A percentile compares a stretch with the other conserved stretches of the same genome.
These are phyloP conservation scores for Penicillium sp. DNA, from an alignment of 2,329 filamentous ascomycete species.

Conservation along the genomic window DNA sequence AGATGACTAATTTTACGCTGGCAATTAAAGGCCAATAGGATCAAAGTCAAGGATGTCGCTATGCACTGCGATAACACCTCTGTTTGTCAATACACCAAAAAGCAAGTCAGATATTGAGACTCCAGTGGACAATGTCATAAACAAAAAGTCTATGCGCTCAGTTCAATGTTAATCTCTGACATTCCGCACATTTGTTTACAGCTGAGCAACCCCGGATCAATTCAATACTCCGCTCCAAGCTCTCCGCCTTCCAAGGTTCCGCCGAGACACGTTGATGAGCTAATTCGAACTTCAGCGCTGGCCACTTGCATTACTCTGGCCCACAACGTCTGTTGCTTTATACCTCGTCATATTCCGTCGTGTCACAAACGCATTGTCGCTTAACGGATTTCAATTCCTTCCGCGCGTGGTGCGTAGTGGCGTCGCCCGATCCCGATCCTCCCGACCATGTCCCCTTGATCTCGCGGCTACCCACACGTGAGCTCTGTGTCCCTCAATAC, in stretches of 20 bases:
- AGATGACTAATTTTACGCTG: neutral
- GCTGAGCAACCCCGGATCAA: conserved; percentile 16
- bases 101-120: neutral
- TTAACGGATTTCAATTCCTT: conserved; percentile 6
- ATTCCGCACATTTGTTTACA: neutral
- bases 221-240: conserved; percentile 26
- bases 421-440: conserved; percentile 18
- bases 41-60: neutral
- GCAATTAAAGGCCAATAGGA: neutral
- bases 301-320: conserved; percentile 14
- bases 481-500: conserved; percentile 22
- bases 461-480: conserved; percentile 25
- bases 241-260: conserved; percentile 31
- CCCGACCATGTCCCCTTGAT: conserved; percentile 38
- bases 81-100: neutral
- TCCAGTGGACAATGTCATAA: neutral
- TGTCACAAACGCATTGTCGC: neutral
- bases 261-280: conserved; percentile 19
- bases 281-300: conserved; percentile 15
- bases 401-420: conserved; percentile 13
- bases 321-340: conserved; percentile 6
- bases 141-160: neutral
- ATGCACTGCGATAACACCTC: neutral
- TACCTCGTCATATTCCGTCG: neutral
- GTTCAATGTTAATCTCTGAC: neutral